Evolutionary conservation across 2,329 filamentous ascomycete genomes (phyloP).

Genomic region (Penicillium olsonii): DNA sequence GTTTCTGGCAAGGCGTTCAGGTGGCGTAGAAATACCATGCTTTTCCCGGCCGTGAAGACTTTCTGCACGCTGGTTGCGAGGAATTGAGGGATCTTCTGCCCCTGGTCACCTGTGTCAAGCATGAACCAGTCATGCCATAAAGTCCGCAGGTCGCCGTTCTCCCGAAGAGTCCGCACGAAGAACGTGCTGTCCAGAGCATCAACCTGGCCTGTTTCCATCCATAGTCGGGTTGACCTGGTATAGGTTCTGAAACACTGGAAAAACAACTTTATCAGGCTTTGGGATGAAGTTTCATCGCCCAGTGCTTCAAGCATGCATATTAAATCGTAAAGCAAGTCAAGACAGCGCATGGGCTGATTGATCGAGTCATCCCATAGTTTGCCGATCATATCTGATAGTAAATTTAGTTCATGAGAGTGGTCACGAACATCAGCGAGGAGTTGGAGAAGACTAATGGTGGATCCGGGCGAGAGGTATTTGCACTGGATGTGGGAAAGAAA

Average conservation of each 20-base stretch:
- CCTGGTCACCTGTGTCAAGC: constrained; percentile 60
- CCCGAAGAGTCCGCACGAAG: constrained; percentile 67
- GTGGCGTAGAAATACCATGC: constrained; percentile 77
- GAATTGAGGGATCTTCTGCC: constrained; percentile 71
- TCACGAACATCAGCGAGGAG: constrained; percentile 60
- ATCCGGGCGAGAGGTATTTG: constrained; percentile 56
- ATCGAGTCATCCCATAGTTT: constrained; percentile 50
- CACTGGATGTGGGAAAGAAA: constrained; percentile 62
- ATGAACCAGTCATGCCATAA: constrained; percentile 77
- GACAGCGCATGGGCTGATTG: constrained; percentile 65
- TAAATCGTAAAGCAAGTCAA: constrained; percentile 75
- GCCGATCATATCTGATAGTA: constrained; percentile 64
- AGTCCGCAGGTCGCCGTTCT: constrained; percentile 59
- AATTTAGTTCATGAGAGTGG: constrained; percentile 57
- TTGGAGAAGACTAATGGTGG: constrained; percentile 66
- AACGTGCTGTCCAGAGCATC: constrained; percentile 67
- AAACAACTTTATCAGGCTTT: constrained; percentile 68
- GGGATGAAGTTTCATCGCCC: constrained; percentile 63
- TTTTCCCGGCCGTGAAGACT: constrained; percentile 88
- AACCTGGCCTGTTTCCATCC: constrained; percentile 81
- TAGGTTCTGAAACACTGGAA: constrained; percentile 82
- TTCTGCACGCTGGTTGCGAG: constrained; percentile 67
- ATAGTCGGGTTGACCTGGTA: constrained; percentile 73
- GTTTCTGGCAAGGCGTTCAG: constrained; percentile 53
- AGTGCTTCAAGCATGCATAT: constrained; percentile 69